These are phyloP conservation scores for Striga asiatica DNA, from an alignment of 257 asterid genomes.

Conservation along the genomic window DNA sequence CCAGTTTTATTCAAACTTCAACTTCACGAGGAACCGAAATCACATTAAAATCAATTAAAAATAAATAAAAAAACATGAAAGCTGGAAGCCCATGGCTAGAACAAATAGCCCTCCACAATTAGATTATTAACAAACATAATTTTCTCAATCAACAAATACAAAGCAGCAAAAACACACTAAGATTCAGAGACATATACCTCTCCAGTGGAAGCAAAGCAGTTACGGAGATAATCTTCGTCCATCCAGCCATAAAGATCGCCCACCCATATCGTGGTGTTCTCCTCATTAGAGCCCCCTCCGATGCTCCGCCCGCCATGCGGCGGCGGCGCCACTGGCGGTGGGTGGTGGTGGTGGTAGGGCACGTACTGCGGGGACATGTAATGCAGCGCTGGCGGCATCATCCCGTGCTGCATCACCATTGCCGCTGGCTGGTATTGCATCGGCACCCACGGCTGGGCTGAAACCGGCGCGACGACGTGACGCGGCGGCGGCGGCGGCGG, in stretches of 20 bases:
- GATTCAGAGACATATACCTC: too few species aligned
- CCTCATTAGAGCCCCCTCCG: too few species aligned
- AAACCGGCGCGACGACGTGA: constrained; percentile 19
- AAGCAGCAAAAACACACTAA: too few species aligned
- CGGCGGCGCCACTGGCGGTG: constrained; percentile 26
- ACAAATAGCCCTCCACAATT: background rate
- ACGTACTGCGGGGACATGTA: constrained; percentile 54
- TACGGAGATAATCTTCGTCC: constrained; percentile 95
- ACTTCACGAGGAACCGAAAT: constrained; percentile 4
- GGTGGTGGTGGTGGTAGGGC: constrained; percentile 50
- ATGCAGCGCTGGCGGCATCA: constrained; percentile 52
- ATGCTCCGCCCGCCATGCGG: constrained; percentile 37
- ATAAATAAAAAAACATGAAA: background rate
- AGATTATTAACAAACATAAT: background rate
- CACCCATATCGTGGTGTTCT: constrained; percentile 92
- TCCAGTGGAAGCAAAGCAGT: constrained; percentile 80
- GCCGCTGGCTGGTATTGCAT: constrained; percentile 78
- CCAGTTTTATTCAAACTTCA: background rate
- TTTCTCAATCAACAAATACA: background rate
- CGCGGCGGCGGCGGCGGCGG: constrained; percentile 22
- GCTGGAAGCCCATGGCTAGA: background rate
- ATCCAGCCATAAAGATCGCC: constrained; percentile 92
- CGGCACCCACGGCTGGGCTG: constrained; percentile 62
- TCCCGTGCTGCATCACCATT: constrained; percentile 80
- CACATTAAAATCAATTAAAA: background rate